Evolutionary conservation across 352 stramenopile genomes (phyloP).

Genomic region (Phytophthora sp.): DNA sequence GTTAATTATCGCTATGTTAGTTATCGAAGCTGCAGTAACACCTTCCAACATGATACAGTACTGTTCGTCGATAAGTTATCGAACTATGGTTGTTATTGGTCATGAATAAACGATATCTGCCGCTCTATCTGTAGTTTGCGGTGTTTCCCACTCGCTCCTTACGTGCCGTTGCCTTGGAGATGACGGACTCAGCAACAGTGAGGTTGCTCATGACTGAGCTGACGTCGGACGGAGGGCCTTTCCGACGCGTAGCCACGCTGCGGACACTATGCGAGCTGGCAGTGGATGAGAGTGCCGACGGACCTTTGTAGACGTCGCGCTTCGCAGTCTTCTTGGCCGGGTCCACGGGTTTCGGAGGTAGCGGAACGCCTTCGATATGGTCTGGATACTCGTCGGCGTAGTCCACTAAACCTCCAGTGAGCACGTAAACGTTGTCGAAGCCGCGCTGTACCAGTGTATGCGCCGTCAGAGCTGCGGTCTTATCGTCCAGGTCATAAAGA

Average conservation of each 20-base stretch:
- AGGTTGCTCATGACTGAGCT: constrained; percentile 69
- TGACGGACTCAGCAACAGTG: constrained; percentile 74
- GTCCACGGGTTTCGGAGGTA: constrained; percentile 62
- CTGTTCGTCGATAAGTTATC: too few relatives aligned
- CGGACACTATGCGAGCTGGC: constrained; percentile 57
- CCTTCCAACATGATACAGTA: too few relatives aligned
- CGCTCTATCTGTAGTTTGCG: constrained; percentile 70
- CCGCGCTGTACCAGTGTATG: constrained; percentile 79
- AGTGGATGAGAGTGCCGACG: constrained; percentile 42
- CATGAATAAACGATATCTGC: too few relatives aligned
- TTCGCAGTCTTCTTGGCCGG: constrained; percentile 54
- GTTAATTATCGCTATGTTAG: too few relatives aligned
- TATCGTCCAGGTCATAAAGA: constrained; percentile 82
- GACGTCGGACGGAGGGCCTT: constrained; percentile 60
- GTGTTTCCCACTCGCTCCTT: constrained; percentile 55
- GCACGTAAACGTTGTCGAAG: constrained; percentile 88
- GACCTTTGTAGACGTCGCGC: constrained; percentile 61
- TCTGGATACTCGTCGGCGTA: constrained; percentile 70
- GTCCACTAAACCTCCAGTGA: constrained; percentile 66
- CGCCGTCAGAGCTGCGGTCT: constrained; percentile 59
- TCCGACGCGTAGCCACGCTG: constrained; percentile 51
- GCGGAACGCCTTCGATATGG: constrained; percentile 65
- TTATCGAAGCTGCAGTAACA: too few relatives aligned
- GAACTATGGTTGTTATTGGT: too few relatives aligned
- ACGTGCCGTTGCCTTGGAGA: constrained; percentile 70